A percentile compares a stretch with the other conserved stretches of the same genome.
Conservation (phyloP, 495 filamentous ascomycete genomes). For the Glarea lozoyensis region DNA sequence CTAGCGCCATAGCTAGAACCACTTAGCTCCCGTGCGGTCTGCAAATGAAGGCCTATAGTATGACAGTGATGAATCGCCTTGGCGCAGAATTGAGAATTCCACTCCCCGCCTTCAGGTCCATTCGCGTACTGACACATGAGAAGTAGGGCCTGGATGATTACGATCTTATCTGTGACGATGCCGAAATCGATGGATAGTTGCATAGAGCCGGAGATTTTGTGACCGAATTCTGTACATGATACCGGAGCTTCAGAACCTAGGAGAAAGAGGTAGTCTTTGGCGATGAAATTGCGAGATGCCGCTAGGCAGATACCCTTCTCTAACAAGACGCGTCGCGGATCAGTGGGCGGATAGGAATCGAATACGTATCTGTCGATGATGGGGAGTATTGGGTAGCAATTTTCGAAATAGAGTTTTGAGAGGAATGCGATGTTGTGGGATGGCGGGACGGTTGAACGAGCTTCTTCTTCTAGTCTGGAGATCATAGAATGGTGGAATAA, state of each 20-base stretch:
- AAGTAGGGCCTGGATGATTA: slow-evolving; percentile 23
- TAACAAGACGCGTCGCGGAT: slow-evolving; percentile 26
- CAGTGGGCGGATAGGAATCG: slow-evolving; percentile 12
- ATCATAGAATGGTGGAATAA: slow-evolving; percentile 5
- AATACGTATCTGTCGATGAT: slow-evolving; percentile 26
- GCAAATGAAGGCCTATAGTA: slow-evolving; percentile 54
- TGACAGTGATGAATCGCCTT: slow-evolving; percentile 49
- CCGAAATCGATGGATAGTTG: slow-evolving; percentile 24
- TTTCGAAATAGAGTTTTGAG: slow-evolving; percentile 33
- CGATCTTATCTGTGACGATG: slow-evolving; percentile 21
- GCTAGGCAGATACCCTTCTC: slow-evolving; percentile 39
- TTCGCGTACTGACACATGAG: slow-evolving; percentile 24
- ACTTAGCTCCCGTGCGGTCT: slow-evolving; percentile 22
- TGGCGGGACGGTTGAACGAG: slow-evolving; percentile 27
- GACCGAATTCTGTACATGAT: slow-evolving; percentile 21
- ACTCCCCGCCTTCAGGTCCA: slow-evolving; percentile 21
- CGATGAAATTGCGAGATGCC: slow-evolving; percentile 37
- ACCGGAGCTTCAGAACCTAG: slow-evolving; percentile 22
- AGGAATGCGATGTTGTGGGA: slow-evolving; percentile 24
- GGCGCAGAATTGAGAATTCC: slow-evolving; percentile 12
- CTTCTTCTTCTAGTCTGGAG: slow-evolving; percentile 28
- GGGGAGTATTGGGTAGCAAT: slow-evolving; percentile 41
- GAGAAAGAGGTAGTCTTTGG: slow-evolving; percentile 25
- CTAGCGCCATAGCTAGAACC: slow-evolving; percentile 20
- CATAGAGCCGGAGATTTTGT: slow-evolving; percentile 21